Conservation (phyloP, 768 basidiomycete species). For the Tubosaeta brunneosetosa region DNA sequence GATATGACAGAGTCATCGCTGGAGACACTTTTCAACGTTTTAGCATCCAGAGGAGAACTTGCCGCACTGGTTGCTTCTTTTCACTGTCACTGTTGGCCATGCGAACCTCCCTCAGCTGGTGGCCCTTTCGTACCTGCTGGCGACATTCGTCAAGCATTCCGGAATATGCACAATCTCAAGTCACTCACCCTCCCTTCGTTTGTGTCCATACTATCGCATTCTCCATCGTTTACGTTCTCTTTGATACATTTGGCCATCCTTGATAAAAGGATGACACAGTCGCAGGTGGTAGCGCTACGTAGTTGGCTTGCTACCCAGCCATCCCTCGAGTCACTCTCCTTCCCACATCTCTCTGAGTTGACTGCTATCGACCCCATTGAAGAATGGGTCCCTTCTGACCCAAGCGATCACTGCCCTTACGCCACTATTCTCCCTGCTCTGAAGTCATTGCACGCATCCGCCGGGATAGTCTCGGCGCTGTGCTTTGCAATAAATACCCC, state of each 20-base stretch:
- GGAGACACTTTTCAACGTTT: conserved; percentile 15
- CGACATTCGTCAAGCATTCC: conserved; percentile 22
- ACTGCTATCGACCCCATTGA: neutral
- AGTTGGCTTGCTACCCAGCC: conserved; percentile 23
- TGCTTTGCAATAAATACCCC: conserved; percentile 13
- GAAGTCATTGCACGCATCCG: conserved; percentile 25
- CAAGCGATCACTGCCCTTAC: neutral
- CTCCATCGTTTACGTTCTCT: conserved; percentile 18
- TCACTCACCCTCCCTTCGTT: conserved; percentile 26
- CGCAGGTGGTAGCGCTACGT: conserved; percentile 18
- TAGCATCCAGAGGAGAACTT: conserved; percentile 19
- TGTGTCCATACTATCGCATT: conserved; percentile 16
- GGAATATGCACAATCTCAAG: conserved; percentile 29
- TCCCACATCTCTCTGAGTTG: conserved; percentile 23
- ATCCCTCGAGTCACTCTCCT: conserved; percentile 25
- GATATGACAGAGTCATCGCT: conserved; percentile 8
- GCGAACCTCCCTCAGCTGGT: neutral
- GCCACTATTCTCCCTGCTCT: conserved; percentile 21
- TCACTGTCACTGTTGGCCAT: conserved; percentile 21
- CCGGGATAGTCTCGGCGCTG: conserved; percentile 19
- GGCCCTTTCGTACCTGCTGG: conserved; percentile 7
- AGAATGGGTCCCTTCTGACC: conserved; percentile 8
- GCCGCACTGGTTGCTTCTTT: conserved; percentile 23
- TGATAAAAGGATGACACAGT: conserved; percentile 20
- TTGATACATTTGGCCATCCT: conserved; percentile 27